Evolutionary conservation across 108 stramenopile species (phyloP), one percentile per base, ranked within the genome.

Genomic region (Seminavis robusta): DNA sequence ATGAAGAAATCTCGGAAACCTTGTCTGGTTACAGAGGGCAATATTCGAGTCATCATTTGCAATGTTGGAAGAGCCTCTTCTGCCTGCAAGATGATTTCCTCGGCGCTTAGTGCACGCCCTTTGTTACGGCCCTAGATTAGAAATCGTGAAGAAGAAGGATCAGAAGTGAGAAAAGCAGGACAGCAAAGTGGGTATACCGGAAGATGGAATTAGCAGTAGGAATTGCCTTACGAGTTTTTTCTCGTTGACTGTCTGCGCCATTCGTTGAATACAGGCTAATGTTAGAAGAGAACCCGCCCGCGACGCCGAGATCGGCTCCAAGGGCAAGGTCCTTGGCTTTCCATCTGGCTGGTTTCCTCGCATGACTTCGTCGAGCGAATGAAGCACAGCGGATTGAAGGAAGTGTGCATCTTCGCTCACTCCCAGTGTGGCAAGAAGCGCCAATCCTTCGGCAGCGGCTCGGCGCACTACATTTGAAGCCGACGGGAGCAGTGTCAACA

Each of bases 331-430:
- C 29, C 74, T 67, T 0, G 69, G 73, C 56, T 63, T 76, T 25
- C 56, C 61, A 59, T 69, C 66, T 31, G 61, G 36, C 56, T 65
- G 36, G 16, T 54, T 78, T 9, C 74, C 83, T 41, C 75, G 75
- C 59, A 88, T 80, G 5, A 92, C 77, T 65, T 88, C 87, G 54
- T 88, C 87, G 1, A 92, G 67, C 25, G 81, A 77, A 67, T 84
- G 83, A 30, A 92, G 68, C 24, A 92, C 83, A 4, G 78, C 61
- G 47, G 83, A 87, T 50, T 88, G 91, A 27, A 92, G 52, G 40
- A 83, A 87, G 29, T 81, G 72, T n/a, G 82, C 82, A 56, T 84
- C 91, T 64, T 88, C 86, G 20, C 68, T 81, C 0, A 86, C 79
- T 21, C 87, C 87, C 61, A 88, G 63, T 13, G 91, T 88, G 37